Evolutionary conservation across 306 rosid species (phyloP).

Genomic region (Dalbergia oliveri): DNA sequence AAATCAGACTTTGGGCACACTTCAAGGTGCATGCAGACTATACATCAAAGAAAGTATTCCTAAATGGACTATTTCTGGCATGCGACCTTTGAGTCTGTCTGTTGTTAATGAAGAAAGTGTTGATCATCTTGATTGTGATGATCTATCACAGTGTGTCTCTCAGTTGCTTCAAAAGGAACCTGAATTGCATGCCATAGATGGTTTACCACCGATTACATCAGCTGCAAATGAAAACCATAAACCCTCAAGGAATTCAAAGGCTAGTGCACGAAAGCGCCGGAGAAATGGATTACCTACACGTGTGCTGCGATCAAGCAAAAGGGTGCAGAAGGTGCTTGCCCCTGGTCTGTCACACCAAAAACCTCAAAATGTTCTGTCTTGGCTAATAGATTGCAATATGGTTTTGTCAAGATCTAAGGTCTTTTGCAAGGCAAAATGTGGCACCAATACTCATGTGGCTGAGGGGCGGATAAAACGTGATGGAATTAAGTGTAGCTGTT

Average conservation of each 20-base stretch:
- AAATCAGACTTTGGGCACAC: slow-evolving; percentile 44
- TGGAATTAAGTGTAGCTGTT: slow-evolving; percentile 87
- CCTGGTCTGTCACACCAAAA: slow-evolving; percentile 52
- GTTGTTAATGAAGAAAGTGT: slow-evolving; percentile 35
- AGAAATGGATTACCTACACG: slow-evolving; percentile 38
- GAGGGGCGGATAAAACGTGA: slow-evolving; percentile 71
- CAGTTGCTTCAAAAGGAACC: slow-evolving; percentile 54
- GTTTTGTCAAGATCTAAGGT: slow-evolving; percentile 71
- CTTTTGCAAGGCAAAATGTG: slow-evolving; percentile 46
- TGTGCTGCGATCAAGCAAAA: slow-evolving; percentile 67
- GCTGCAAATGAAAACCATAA: slow-evolving; percentile 30
- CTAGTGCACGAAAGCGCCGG: slow-evolving; percentile 41
- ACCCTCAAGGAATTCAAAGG: slow-evolving; percentile 41
- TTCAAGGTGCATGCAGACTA: slow-evolving; percentile 62
- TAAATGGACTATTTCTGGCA: slow-evolving; percentile 42
- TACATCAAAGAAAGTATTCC: slow-evolving; percentile 51
- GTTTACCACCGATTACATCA: slow-evolving; percentile 38
- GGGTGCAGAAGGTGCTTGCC: slow-evolving; percentile 66
- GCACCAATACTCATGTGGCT: slow-evolving; percentile 14
- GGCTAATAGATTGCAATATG: slow-evolving; percentile 74
- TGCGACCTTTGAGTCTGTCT: slow-evolving; percentile 29
- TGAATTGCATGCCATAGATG: slow-evolving; percentile 33
- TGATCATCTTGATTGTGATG: slow-evolving; percentile 37
- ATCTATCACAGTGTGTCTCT: slow-evolving; percentile 38
- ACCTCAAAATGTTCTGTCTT: slow-evolving; percentile 75